A percentile compares a stretch with the other conserved stretches of the same genome.
phyloP scores from a whole-genome alignment of 257 asterid genomes.

The Solanum bukasovii region DNA sequence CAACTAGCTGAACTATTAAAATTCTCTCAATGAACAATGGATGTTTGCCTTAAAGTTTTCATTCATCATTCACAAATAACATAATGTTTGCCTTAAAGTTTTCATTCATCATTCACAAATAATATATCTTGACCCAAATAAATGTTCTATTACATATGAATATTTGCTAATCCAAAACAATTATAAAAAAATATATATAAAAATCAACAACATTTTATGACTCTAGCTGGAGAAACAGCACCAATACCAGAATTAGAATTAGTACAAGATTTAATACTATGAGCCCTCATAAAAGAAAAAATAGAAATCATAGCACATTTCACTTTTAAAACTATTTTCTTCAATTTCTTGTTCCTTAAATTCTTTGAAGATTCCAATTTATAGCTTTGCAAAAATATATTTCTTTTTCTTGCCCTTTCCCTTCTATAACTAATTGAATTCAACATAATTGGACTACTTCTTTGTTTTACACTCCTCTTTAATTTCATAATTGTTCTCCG shows the following conservation, averaged over 20 bases:
- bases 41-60: too few relatives aligned
- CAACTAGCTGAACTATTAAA: background rate
- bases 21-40: background rate
- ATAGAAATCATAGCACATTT: slow-evolving; percentile 27
- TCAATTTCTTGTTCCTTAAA: slow-evolving; percentile 9
- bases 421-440: slow-evolving; percentile 33
- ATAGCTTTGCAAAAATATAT: slow-evolving; percentile 37
- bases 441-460: slow-evolving; percentile 11
- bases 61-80: too few relatives aligned
- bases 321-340: slow-evolving; percentile 27
- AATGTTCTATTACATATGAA: too few relatives aligned
- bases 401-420: slow-evolving; percentile 41
- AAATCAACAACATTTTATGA: slow-evolving; percentile 9
- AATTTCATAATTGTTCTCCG: slow-evolving; percentile 21
- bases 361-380: slow-evolving; percentile 23
- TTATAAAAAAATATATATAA: too few relatives aligned
- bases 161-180: background rate
- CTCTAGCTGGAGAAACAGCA: slow-evolving; percentile 27
- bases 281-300: slow-evolving; percentile 28
- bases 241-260: slow-evolving; percentile 18
- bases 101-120: background rate
- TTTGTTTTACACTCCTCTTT: slow-evolving; percentile 9
- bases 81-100: background rate
- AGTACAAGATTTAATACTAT: slow-evolving; percentile 22
- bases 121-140: too few relatives aligned